Conservation (phyloP, 2,329 filamentous ascomycete species). For the Huntiella decipiens region DNA sequence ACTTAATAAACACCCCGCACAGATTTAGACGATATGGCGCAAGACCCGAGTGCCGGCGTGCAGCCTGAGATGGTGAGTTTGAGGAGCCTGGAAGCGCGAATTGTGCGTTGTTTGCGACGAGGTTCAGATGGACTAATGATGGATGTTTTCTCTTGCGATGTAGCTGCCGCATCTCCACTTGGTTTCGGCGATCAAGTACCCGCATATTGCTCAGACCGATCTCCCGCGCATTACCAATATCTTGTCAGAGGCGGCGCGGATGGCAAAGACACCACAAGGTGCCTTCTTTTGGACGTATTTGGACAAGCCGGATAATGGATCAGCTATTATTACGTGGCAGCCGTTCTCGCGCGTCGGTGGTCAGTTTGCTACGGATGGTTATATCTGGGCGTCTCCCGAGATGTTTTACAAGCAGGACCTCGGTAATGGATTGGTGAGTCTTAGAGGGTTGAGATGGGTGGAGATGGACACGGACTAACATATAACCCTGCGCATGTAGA, state of each 20-base stretch:
- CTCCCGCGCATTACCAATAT: conserved; percentile 65
- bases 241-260: conserved; percentile 65
- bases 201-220: conserved; percentile 49
- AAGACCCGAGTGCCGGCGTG: conserved; percentile 25
- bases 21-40: conserved; percentile 18
- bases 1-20: neutral
- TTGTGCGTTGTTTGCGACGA: conserved; percentile 3
- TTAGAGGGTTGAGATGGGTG: neutral
- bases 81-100: conserved; percentile 9
- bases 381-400: conserved; percentile 75
- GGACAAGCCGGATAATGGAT: conserved; percentile 62
- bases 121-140: conserved; percentile 5
- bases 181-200: conserved; percentile 66
- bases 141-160: neutral
- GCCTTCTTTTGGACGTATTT: conserved; percentile 91
- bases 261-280: conserved; percentile 57
- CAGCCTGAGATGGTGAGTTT: conserved; percentile 24
- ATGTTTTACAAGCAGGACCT: conserved; percentile 55
- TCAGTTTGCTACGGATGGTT: conserved; percentile 78
- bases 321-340: conserved; percentile 76
- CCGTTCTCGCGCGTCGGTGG: conserved; percentile 50
- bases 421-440: conserved; percentile 37
- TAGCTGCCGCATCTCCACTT: conserved; percentile 82
- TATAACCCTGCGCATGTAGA: conserved; percentile 27
- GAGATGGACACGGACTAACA: conserved; percentile 4